Evolutionary conservation across 805 yeast species (phyloP).

Genomic region (Kazachstania bromeliacearum): DNA sequence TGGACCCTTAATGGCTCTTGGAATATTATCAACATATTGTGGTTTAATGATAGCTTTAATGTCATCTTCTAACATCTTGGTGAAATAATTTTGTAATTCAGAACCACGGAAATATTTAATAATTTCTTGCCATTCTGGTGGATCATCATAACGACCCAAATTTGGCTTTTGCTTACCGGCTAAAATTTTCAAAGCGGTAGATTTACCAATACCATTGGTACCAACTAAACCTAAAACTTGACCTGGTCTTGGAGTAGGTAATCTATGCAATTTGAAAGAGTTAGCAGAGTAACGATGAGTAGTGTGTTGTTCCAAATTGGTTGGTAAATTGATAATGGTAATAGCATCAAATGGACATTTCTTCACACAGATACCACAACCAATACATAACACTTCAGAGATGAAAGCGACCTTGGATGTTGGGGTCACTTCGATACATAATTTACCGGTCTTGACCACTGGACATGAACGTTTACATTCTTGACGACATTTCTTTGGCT

Average conservation of each 20-base stretch:
- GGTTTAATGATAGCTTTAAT: slow-evolving; percentile 97
- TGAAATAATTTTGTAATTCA: slow-evolving; percentile 92
- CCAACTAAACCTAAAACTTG: slow-evolving; percentile 97
- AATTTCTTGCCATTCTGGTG: slow-evolving; percentile 96
- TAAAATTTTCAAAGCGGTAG: slow-evolving; percentile 91
- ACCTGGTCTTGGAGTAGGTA: slow-evolving; percentile 98
- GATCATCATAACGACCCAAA: slow-evolving; percentile 86
- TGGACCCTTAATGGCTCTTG: slow-evolving; percentile 91
- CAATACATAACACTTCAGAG: slow-evolving; percentile 89
- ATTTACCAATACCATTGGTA: slow-evolving; percentile 97
- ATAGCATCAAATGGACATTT: slow-evolving; percentile 98
- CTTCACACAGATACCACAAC: slow-evolving; percentile 99
- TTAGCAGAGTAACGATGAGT: slow-evolving; percentile 97
- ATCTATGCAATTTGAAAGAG: slow-evolving; percentile 91
- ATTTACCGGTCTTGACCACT: slow-evolving; percentile 93
- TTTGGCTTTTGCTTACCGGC: slow-evolving; percentile 98
- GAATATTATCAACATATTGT: slow-evolving; percentile 95
- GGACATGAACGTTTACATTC: slow-evolving; percentile 97
- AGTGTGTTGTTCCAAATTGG: slow-evolving; percentile 83
- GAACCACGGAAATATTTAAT: slow-evolving; percentile 90
- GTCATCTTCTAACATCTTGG: slow-evolving; percentile 86
- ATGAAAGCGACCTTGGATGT: slow-evolving; percentile 87
- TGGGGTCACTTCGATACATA: slow-evolving; percentile 94
- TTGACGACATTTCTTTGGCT: slow-evolving; percentile 97
- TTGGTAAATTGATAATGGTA: slow-evolving; percentile 89